Percentiles rank a stretch among this genome's conserved stretches.
Evolutionary conservation across 805 yeast species (phyloP).

Genomic region (Teunomyces gatunensis): DNA sequence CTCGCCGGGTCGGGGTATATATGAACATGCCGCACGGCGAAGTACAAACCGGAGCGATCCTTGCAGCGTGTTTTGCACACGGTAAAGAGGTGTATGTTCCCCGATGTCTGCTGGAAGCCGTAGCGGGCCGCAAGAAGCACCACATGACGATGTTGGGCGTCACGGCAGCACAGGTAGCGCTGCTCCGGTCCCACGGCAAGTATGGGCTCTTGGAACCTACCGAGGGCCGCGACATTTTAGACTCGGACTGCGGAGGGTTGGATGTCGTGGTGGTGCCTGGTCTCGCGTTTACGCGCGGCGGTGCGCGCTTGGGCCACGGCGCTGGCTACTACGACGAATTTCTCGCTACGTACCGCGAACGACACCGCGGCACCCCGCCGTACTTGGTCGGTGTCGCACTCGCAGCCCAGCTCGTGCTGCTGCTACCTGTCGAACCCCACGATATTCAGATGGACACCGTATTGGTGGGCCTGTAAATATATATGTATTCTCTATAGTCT

Average conservation of each 20-base stretch:
- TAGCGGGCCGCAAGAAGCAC: slow-evolving; percentile 28
- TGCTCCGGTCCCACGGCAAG: slow-evolving; percentile 63
- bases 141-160: slow-evolving; percentile 60
- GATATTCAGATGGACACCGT: slow-evolving; percentile 61
- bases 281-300: slow-evolving; percentile 60
- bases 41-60: slow-evolving; percentile 55
- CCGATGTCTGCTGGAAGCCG: slow-evolving; percentile 36
- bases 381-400: slow-evolving; percentile 62
- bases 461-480: slow-evolving; percentile 35
- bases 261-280: slow-evolving; percentile 85
- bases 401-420: slow-evolving; percentile 55
- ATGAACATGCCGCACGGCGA: slow-evolving; percentile 78
- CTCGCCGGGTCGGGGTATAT: slow-evolving; percentile 59
- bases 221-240: slow-evolving; percentile 26
- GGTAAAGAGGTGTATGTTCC: slow-evolving; percentile 61
- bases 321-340: slow-evolving; percentile 87
- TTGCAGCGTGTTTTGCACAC: slow-evolving; percentile 48
- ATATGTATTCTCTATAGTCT: neutral
- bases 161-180: slow-evolving; percentile 37
- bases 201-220: slow-evolving; percentile 69
- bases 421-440: slow-evolving; percentile 58
- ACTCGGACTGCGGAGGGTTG: slow-evolving; percentile 37
- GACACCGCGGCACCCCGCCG: slow-evolving; percentile 30
- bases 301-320: slow-evolving; percentile 82
- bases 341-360: slow-evolving; percentile 20